phyloP scores from a whole-genome alignment of 441 rosid species.

The Daphne laureola region DNA sequence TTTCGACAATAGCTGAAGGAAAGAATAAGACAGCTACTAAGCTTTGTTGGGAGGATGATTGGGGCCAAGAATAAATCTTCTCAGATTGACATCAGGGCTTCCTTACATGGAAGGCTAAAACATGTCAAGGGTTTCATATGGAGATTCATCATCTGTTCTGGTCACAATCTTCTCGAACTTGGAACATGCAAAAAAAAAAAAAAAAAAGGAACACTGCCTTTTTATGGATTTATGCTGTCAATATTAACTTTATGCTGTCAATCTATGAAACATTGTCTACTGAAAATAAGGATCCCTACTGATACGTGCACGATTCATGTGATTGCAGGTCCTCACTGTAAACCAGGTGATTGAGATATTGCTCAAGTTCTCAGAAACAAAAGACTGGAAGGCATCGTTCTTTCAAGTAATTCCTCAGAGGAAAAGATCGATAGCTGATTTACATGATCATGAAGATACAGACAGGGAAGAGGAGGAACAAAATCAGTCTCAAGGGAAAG shows the following conservation, averaged over 20 bases:
- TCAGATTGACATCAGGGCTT: too few species aligned
- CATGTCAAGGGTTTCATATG: too few species aligned
- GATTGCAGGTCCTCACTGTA: conserved; percentile 75
- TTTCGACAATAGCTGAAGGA: too few species aligned
- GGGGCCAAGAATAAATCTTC: too few species aligned
- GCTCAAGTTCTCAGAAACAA: conserved; percentile 66
- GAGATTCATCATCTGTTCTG: too few species aligned
- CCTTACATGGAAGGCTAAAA: too few species aligned
- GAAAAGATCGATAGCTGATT: conserved; percentile 36
- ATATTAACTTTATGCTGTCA: not conserved
- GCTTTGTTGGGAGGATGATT: too few species aligned
- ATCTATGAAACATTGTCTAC: conserved; percentile 3
- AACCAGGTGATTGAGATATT: conserved; percentile 91
- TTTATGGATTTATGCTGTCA: not conserved
- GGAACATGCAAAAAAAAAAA: too few species aligned
- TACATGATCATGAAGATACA: conserved; percentile 17
- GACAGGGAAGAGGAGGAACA: conserved; percentile 20
- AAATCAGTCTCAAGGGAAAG: conserved; percentile 26
- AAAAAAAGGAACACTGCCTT: too few species aligned
- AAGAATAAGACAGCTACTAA: too few species aligned
- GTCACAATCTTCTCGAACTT: too few species aligned
- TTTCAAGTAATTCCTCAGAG: conserved; percentile 84
- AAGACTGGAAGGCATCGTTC: conserved; percentile 81
- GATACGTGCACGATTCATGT: not conserved
- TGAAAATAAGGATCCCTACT: not conserved